phyloP scores from a whole-genome alignment of 2,329 filamentous ascomycete species.

The Gliomastix tumulicola region DNA sequence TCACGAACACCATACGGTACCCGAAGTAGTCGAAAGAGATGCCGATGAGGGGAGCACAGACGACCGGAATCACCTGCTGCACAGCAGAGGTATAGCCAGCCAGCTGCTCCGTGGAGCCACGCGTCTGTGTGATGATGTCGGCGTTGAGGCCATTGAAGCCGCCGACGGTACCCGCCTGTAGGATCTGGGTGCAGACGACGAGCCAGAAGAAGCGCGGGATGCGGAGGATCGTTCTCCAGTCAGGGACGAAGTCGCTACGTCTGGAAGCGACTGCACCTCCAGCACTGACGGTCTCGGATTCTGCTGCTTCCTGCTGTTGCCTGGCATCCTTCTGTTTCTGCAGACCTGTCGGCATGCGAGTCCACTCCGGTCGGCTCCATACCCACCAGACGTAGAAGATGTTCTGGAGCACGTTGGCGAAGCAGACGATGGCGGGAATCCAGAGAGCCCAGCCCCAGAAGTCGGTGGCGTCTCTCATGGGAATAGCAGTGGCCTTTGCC shows the following conservation, averaged over 20 bases:
- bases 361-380: conserved; percentile 11
- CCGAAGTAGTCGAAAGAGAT: conserved; percentile 14
- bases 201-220: conserved; percentile 16
- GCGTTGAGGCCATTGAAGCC: conserved; percentile 12
- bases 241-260: neutral
- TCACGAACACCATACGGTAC: conserved; percentile 15
- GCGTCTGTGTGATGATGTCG: conserved; percentile 12
- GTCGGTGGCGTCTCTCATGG: conserved; percentile 14
- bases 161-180: conserved; percentile 12
- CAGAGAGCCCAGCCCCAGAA: conserved; percentile 19
- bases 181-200: conserved; percentile 11
- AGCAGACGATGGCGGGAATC: conserved; percentile 14
- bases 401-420: conserved; percentile 11
- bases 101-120: conserved; percentile 15
- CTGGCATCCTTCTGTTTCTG: conserved; percentile 2
- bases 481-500: conserved; percentile 15
- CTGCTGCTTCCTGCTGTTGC: neutral
- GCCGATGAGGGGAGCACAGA: conserved; percentile 14
- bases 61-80: conserved; percentile 16
- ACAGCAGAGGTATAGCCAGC: conserved; percentile 17
- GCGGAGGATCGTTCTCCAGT: conserved; percentile 5
- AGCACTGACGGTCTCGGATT: neutral
- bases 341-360: conserved; percentile 12
- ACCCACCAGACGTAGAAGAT: conserved; percentile 15
- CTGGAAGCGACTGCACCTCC: neutral